Conservation (phyloP, 306 rosid genomes). For the Citrullus colocynthis region DNA sequence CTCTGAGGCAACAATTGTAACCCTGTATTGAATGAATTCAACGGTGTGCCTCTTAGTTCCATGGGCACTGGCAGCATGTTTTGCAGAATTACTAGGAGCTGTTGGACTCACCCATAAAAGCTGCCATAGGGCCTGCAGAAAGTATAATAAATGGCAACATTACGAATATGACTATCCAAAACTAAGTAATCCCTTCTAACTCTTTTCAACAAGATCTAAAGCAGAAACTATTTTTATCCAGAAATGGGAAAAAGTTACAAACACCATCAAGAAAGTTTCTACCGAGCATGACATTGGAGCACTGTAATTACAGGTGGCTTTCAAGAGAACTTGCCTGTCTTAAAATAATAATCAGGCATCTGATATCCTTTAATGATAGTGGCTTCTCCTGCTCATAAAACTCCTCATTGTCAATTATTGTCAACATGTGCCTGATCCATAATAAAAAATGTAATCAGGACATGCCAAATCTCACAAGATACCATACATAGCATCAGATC, state of each 20-base stretch:
- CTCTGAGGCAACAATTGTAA: constrained; percentile 71
- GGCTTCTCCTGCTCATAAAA: constrained; percentile 97
- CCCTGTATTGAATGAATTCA: constrained; percentile 75
- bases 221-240: neutral
- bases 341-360: constrained; percentile 63
- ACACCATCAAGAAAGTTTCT: neutral
- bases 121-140: constrained; percentile 90
- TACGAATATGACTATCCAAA: neutral
- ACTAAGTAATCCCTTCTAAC: neutral
- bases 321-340: constrained; percentile 57
- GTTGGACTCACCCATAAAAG: constrained; percentile 79
- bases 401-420: constrained; percentile 87
- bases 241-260: neutral
- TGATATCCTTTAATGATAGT: constrained; percentile 67
- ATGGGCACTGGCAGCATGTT: constrained; percentile 21
- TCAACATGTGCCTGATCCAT: constrained; percentile 82
- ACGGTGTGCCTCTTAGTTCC: constrained; percentile 45
- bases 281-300: neutral
- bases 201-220: neutral
- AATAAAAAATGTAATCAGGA: constrained; percentile 11
- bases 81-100: constrained; percentile 34
- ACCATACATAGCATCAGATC: constrained; percentile 1
- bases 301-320: constrained; percentile 13
- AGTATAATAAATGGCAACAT: constrained; percentile 5
- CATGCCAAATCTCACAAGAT: constrained; percentile 13